phyloP scores from a whole-genome alignment of 1,284 basidiomycete genomes.

The Trichosporon ovoides region DNA sequence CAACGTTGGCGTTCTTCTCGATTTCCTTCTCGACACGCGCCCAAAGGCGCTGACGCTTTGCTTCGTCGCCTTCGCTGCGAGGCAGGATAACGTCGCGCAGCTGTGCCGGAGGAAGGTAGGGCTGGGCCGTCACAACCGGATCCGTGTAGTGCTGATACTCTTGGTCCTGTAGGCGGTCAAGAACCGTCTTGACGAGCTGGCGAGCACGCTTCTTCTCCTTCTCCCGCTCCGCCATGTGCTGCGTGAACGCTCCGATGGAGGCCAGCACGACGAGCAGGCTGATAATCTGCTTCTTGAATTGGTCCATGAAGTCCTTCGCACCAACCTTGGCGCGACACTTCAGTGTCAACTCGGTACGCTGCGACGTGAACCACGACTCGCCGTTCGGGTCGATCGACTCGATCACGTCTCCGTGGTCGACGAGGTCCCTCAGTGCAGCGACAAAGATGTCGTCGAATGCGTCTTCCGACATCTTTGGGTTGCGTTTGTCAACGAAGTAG shows the following conservation, averaged over 20 bases:
- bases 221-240: constrained; percentile 54
- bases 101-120: constrained; percentile 81
- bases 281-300: constrained; percentile 63
- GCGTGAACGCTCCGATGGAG: constrained; percentile 39
- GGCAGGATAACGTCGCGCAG: constrained; percentile 84
- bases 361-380: constrained; percentile 72
- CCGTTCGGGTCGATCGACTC: constrained; percentile 65
- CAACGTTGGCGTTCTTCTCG: constrained; percentile 90
- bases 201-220: constrained; percentile 67
- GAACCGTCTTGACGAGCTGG: constrained; percentile 69
- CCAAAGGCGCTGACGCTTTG: constrained; percentile 71
- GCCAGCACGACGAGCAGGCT: constrained; percentile 32
- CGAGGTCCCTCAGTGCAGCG: constrained; percentile 74
- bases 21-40: constrained; percentile 77
- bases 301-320: constrained; percentile 60
- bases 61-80: constrained; percentile 64
- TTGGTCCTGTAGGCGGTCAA: constrained; percentile 76
- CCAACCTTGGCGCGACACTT: constrained; percentile 67
- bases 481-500: constrained; percentile 32
- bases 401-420: constrained; percentile 73
- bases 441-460: constrained; percentile 44
- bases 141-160: constrained; percentile 64
- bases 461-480: constrained; percentile 35
- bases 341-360: constrained; percentile 64
- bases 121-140: constrained; percentile 67